These are phyloP conservation scores for Astraeus odoratus DNA, from an alignment of 768 basidiomycete species.

Conservation along the genomic window DNA sequence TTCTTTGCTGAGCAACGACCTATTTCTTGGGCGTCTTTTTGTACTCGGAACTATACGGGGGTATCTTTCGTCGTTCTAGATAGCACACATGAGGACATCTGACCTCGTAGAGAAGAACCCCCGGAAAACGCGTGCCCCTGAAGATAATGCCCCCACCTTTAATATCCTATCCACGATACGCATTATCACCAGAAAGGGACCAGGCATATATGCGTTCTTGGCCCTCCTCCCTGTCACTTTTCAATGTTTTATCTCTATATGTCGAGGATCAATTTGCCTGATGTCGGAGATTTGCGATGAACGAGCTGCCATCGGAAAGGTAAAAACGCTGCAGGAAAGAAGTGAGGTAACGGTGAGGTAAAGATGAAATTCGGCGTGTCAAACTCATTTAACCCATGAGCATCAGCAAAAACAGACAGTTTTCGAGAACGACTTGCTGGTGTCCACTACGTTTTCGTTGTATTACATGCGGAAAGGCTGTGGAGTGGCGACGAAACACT, in stretches of 20 bases:
- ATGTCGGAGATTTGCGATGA: conserved; percentile 16
- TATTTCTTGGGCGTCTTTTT: background rate
- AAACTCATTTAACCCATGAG: background rate
- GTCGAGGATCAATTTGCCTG: conserved; percentile 22
- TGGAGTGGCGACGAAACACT: background rate
- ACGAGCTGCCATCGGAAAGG: conserved; percentile 9
- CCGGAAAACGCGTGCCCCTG: conserved; percentile 12
- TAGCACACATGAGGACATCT: conserved; percentile 1
- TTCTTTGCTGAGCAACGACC: background rate
- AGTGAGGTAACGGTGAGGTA: conserved; percentile 24
- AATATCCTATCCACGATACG: conserved; percentile 10
- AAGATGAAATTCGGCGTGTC: conserved; percentile 21
- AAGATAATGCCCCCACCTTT: conserved; percentile 5
- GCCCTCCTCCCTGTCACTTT: background rate
- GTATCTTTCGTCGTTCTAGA: background rate
- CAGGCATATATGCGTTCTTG: background rate
- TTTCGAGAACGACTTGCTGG: background rate
- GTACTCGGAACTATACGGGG: conserved; percentile 1
- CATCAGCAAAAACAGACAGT: background rate
- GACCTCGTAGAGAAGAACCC: conserved; percentile 6
- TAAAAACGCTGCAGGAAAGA: conserved; percentile 25
- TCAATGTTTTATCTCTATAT: background rate
- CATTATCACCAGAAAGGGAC: conserved; percentile 11
- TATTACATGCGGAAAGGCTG: background rate
- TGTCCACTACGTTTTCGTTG: background rate